Base-by-base conservation (phyloP, 192 early-diverging fungal genomes). In the Backusella mclennaniae region DNA sequence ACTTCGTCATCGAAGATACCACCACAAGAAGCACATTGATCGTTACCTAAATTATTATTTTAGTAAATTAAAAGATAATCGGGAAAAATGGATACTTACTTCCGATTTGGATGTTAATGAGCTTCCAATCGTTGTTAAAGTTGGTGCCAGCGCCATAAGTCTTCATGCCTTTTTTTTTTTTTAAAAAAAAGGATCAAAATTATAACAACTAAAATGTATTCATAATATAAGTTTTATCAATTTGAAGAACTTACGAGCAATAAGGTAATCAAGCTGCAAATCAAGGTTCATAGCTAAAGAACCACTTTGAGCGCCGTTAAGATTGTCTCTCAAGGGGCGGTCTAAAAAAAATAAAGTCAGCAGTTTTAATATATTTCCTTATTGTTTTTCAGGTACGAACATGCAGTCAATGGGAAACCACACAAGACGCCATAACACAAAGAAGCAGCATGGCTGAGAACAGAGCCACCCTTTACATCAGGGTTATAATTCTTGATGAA, bases 251-350 rank as follows among this genome's bases (percentile, higher is more conserved):
- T 39, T 79, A 79, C 78, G 35, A 66, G 78, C 46, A 53, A 69
- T 70, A 9, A 90, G 75, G 68, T 87, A 86, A 9, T 80, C 69
- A 5, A 90, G 69, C 74, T 89, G 79, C 35, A 71, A 29, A 11
- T 75, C 36, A 41, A 90, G 77, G 59, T 90, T 88, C 17, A 31
- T 42, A 0, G 76, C 81, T 79, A 88, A 69, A 59, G 85, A 84
- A 2, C 86, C 89, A 68, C 83, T 79, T 71, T 84, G 83, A 35
- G 89, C 89, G 49, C 84, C 87, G 73, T 90, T 90, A 66, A 88
- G 49, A 9, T 69, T 42, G 66, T 79, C 78, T 31, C 12, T 31
- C 14, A 59, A 8, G 17, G 78, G 78, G 23, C 39, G 56, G 33
- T 79, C 76, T 77, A 69, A 38, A 69, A 38, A 33, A 23, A 23